phyloP scores from a whole-genome alignment of 1,284 basidiomycete genomes.

The Tilletia horrida region DNA sequence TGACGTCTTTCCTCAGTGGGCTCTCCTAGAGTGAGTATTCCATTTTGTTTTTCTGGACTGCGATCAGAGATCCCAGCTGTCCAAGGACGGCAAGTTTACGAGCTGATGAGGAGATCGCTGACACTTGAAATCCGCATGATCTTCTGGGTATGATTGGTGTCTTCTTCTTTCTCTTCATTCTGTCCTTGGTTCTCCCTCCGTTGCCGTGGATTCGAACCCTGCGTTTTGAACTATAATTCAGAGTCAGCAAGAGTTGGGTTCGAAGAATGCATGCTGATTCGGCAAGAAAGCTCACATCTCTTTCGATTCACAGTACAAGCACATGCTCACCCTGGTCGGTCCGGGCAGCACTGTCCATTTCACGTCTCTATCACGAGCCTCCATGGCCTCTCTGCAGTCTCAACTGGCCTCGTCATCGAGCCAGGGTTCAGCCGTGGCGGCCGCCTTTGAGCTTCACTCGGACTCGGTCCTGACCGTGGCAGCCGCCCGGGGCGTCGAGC shows the following conservation, averaged over 20 bases:
- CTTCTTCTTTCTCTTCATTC: neutral
- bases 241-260: too few relatives aligned
- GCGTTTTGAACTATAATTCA: too few relatives aligned
- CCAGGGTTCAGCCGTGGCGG: constrained; percentile 34
- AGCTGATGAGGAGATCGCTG: neutral
- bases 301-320: constrained; percentile 58
- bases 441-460: constrained; percentile 64
- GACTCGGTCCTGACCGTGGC: constrained; percentile 69
- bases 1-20: constrained; percentile 48
- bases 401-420: constrained; percentile 55
- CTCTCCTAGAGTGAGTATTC: constrained; percentile 41
- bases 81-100: neutral
- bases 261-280: too few relatives aligned
- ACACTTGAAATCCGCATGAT: neutral
- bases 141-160: too few relatives aligned
- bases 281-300: too few relatives aligned
- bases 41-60: neutral
- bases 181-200: neutral
- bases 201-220: neutral
- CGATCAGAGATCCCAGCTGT: neutral
- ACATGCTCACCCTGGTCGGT: constrained; percentile 78
- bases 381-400: constrained; percentile 63
- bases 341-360: constrained; percentile 69
- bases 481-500: constrained; percentile 59
- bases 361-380: constrained; percentile 73